Conservation (phyloP, 805 yeast species). For the Teunomyces stri region DNA sequence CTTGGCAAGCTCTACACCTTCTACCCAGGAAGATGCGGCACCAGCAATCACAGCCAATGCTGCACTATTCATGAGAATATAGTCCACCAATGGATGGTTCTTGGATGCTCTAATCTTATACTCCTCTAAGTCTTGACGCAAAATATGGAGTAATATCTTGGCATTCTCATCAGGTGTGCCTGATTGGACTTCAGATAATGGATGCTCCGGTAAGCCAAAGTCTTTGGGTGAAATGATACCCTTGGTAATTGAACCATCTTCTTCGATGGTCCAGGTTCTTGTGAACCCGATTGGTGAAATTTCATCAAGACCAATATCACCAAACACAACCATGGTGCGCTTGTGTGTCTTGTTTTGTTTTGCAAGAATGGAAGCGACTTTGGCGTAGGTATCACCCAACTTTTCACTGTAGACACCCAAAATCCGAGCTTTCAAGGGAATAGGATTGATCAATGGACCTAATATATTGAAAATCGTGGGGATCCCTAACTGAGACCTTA, state of each 20-base stretch:
- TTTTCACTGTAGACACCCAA: constrained; percentile 84
- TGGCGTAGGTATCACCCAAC: constrained; percentile 81
- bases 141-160: constrained; percentile 41
- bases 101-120: constrained; percentile 41
- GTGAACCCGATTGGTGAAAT: constrained; percentile 87
- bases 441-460: constrained; percentile 94
- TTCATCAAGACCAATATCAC: constrained; percentile 89
- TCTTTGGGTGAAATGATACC: constrained; percentile 64
- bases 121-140: constrained; percentile 44
- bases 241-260: constrained; percentile 39
- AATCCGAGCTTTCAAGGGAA: constrained; percentile 72
- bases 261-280: constrained; percentile 68
- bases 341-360: constrained; percentile 41
- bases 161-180: constrained; percentile 92
- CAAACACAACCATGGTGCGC: constrained; percentile 87
- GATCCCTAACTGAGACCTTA: constrained; percentile 77
- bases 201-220: constrained; percentile 77
- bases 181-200: constrained; percentile 64
- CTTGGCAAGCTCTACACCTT: constrained; percentile 75
- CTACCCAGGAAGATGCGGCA: constrained; percentile 61
- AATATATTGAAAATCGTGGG: constrained; percentile 93
- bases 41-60: constrained; percentile 84
- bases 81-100: constrained; percentile 71
- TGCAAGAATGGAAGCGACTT: constrained; percentile 69
- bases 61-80: constrained; percentile 85